Base-by-base conservation (phyloP, 2,329 filamentous ascomycete genomes). In the Aureobasidium pullulans region DNA sequence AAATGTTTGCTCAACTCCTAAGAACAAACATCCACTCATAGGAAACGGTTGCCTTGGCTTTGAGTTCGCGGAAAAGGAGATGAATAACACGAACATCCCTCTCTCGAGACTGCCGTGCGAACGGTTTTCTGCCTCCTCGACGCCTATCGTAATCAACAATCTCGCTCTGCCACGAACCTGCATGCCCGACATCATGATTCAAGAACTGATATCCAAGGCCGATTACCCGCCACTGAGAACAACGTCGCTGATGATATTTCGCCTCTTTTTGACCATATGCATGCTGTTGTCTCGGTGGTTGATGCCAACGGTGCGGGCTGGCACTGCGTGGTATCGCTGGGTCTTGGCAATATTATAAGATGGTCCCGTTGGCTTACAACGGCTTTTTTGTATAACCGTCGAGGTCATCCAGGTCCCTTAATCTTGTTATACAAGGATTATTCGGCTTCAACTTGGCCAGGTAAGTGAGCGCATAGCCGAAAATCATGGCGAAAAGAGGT, bases 371-470 rank as follows among this genome's bases (percentile, higher is more conserved):
- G 42, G 16, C 52, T 32, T n/a, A 36, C 40, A 57, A 57, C 52
- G 52, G 39, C 40, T 57, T 57, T 57, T 57, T 46, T 57, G 40
- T 57, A 57, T 37, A 57, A 46, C 52, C 50, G 52, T 37, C 52
- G 11, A n/a, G 23, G 40, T 29, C 46, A 36, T 13, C 31, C 39
- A 46, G 42, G 52, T 57, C 40, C 42, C 32, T 46, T 57, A 57
- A 57, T 46, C 32, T 46, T 46, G 52, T n/a, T 46, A 11, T 10
- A 37, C 42, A 37, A n/a, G 19, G 52, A 32, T 54, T 11, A 19
- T n/a, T 13, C 15, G 15, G 36, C 2, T n/a, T 6, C 2, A 2
- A 28, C 5, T 2, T 4, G 3, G 13, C 13, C 5, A 54, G n/a
- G 39, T 40, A 37, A 40, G 50, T 43, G 15, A 10, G 13, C 8